A percentile compares a stretch with the other conserved stretches of the same genome.
These are phyloP conservation scores for Alternaria sp. DNA, from an alignment of 2,329 filamentous ascomycete species.

Conservation along the genomic window DNA sequence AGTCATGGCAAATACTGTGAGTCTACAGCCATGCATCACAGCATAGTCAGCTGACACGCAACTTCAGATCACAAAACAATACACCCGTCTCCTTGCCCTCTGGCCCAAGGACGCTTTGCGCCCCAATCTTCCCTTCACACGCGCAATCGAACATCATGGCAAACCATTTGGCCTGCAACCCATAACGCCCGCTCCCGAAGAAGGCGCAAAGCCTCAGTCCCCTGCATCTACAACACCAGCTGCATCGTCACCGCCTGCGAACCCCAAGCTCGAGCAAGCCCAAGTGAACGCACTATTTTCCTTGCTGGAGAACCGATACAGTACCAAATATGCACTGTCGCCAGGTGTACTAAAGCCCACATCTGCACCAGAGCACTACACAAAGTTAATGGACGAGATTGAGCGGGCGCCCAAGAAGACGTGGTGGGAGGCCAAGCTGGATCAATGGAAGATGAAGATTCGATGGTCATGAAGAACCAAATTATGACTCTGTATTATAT, in stretches of 20 bases:
- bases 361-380: slow-evolving; percentile 49
- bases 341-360: slow-evolving; percentile 40
- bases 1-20: slow-evolving; percentile 30
- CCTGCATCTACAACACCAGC: slow-evolving; percentile 16
- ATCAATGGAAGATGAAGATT: slow-evolving; percentile 51
- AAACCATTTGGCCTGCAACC: slow-evolving; percentile 38
- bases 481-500: slow-evolving; percentile 10
- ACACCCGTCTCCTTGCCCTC: slow-evolving; percentile 58
- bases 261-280: slow-evolving; percentile 48
- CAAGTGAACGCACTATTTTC: slow-evolving; percentile 67
- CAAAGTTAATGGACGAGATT: slow-evolving; percentile 47
- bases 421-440: slow-evolving; percentile 46
- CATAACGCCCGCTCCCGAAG: slow-evolving; percentile 29
- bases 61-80: slow-evolving; percentile 55
- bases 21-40: not conserved
- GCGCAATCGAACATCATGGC: slow-evolving; percentile 54
- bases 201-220: slow-evolving; percentile 15
- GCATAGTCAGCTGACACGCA: slow-evolving; percentile 4
- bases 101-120: slow-evolving; percentile 62
- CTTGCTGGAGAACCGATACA: slow-evolving; percentile 67
- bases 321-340: slow-evolving; percentile 49
- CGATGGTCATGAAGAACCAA: slow-evolving; percentile 35
- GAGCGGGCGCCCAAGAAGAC: slow-evolving; percentile 45
- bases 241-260: slow-evolving; percentile 19
- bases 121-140: slow-evolving; percentile 57